Base-by-base conservation (phyloP, 1,284 basidiomycete species). In the Puccinia novopanici region DNA sequence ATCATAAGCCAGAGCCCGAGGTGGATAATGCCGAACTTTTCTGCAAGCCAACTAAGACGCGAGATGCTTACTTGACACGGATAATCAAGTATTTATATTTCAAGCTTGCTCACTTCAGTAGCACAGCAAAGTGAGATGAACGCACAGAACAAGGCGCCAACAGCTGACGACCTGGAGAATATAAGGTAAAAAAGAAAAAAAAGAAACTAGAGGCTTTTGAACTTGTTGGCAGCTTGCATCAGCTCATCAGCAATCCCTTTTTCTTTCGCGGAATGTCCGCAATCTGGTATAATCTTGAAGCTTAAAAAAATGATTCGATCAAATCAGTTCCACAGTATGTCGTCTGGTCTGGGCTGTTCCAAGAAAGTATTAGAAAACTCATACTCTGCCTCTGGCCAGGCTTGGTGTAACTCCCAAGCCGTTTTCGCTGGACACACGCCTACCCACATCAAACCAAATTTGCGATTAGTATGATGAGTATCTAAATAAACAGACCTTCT, bases 241-340 rank as follows among this genome's bases (percentile, higher is more conserved):
- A 97, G 88, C 70, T 92, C 86, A 85, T 91, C 90, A 27, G 90
- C 87, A 24, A 88, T 95, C 5, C 92, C 92, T 0, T 88, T 86
- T 87, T 98, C 95, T 68, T 91, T 90, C 27, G 93, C 89, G 27
- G 92, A 93, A 86, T 98, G 95, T 0, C 95, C 95, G 5, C 94
- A 94, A 86, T 95, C 93, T n/a, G 92, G 91, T 24, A 96, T 91
- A 65, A 97, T 89, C 83, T 90, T 88, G 24, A 95, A 85, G n/a
- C 90, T 89, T n/a, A 55, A 54, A 27, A 27, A 75, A 22, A 30
- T 80, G 48, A 65, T 83, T 82, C 82, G 27, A 81, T 79, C 0
- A 83, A 34, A 55, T 79, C 30, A 48, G 30, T n/a, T 17, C 8
- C 24, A 24, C n/a, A n/a, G n/a, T n/a, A n/a, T n/a, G 19, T 4